Conservation (phyloP, 1,284 basidiomycete genomes). For the Fomitopsis betulina region DNA sequence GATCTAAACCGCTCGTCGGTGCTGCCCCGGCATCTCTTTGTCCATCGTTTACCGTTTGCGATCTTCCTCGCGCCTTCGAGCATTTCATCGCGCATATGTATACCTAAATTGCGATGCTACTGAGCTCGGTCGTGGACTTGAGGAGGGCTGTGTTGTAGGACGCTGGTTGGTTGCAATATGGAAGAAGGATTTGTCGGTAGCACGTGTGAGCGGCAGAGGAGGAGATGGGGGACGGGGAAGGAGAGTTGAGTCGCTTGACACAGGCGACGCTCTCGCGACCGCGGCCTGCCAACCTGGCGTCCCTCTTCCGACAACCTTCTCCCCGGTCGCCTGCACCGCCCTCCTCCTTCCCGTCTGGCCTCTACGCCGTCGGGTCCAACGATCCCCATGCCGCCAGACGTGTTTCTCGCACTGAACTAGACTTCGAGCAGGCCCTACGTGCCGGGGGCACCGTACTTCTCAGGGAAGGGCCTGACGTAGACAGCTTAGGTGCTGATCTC, state of each 20-base stretch:
- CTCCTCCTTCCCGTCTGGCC: constrained; percentile 46
- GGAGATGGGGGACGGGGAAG: not conserved
- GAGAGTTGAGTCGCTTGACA: not conserved
- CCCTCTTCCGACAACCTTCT: constrained; percentile 32
- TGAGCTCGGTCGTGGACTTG: too few species aligned
- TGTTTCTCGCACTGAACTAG: constrained; percentile 66
- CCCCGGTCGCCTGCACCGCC: constrained; percentile 45
- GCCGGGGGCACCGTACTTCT: constrained; percentile 61
- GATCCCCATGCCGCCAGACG: constrained; percentile 36
- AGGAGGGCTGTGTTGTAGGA: not conserved
- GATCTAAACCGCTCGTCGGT: too few species aligned
- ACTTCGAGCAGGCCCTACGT: constrained; percentile 72
- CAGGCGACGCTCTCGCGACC: not conserved
- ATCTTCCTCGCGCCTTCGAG: too few species aligned
- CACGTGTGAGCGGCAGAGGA: not conserved
- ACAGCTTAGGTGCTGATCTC: constrained; percentile 48
- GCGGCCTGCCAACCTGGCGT: constrained; percentile 21
- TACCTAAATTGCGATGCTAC: too few species aligned
- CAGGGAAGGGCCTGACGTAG: constrained; percentile 65
- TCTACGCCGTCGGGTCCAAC: constrained; percentile 51
- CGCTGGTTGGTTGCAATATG: not conserved
- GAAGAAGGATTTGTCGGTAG: not conserved
- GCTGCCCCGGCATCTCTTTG: too few species aligned
- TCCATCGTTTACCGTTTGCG: too few species aligned
- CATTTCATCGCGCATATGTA: too few species aligned